Conservation (phyloP, 106 monocot genomes). For the Dactylorhiza incarnata region DNA sequence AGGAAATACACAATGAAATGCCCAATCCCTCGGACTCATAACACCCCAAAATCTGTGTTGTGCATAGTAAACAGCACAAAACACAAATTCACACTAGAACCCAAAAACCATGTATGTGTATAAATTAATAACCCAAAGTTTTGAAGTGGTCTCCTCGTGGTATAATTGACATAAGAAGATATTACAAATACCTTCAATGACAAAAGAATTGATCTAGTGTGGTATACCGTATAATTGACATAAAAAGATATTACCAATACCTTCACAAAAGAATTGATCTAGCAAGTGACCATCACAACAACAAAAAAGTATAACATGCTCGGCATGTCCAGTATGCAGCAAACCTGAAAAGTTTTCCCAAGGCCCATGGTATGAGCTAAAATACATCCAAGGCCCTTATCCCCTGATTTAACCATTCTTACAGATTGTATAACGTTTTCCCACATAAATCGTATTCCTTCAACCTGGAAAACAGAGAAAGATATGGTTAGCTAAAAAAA, state of each 20-base stretch:
- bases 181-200: background rate
- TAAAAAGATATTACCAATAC: background rate
- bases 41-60: background rate
- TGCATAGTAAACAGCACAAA: background rate
- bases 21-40: background rate
- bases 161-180: background rate
- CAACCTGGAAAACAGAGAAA: slow-evolving; percentile 6
- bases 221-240: background rate
- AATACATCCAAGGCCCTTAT: slow-evolving; percentile 98
- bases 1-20: background rate
- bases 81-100: background rate
- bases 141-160: background rate
- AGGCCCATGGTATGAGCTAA: slow-evolving; percentile 99
- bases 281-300: background rate
- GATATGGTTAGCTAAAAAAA: background rate
- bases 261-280: background rate
- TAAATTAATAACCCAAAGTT: too few species aligned
- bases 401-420: slow-evolving; percentile 83
- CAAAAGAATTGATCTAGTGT: too few species aligned
- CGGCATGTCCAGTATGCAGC: background rate
- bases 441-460: slow-evolving; percentile 97
- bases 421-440: slow-evolving; percentile 94
- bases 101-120: background rate
- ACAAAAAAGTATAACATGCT: background rate
- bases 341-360: slow-evolving; percentile 96